Base-by-base conservation (phyloP, 345 rosid species). In the Viola odorata region DNA sequence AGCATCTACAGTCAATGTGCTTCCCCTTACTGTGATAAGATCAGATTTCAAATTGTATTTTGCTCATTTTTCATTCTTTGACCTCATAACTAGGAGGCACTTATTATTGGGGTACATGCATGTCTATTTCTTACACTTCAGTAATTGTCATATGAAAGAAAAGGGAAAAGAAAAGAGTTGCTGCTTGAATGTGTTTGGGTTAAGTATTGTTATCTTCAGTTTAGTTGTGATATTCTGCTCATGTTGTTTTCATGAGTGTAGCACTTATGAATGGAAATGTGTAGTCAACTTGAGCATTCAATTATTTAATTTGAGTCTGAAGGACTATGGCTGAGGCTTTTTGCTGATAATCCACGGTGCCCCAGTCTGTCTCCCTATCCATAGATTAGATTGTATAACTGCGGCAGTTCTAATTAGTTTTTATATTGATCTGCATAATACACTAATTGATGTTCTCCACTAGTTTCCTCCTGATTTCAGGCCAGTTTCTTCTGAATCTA, bases 1-100 rank as follows among this genome's bases (percentile, higher is more conserved):
- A 61, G 70, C 71, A 65, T 67, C 87, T 63, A 58, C 71, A 15
- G 72, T 68, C 14, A 77, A 69, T 73, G 61, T 74, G 80, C 82
- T 68, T 40, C 77, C 84, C 48, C 73, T 78, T 55, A 81, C 75
- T 76, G 50, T 10, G 82, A 94, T 92, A 80, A 17, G 75, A 32
- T 32, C 64, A 40, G 50, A 61, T 40, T 49, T 53, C 49, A 68
- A 68, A 17, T 32, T 45, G 39, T 23, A 13, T n/a, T 12, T 37
- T 41, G 12, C 38, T 59, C 42, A 13, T 1, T 17, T 58, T 32
- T 58, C 15, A 40, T 23, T n/a, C 13, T 23, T 14, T 51, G 32
- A 16, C 39, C 45, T 3, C 12, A 50, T n/a, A 59, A 42, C 1
- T 36, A 41, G 50, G 32, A 52, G 10, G 1, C 9, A 11, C 38